Percentiles rank a stretch among this genome's conserved stretches.
Evolutionary conservation across 164 flowering plant species (phyloP).

Genomic region (Piper betle): DNA sequence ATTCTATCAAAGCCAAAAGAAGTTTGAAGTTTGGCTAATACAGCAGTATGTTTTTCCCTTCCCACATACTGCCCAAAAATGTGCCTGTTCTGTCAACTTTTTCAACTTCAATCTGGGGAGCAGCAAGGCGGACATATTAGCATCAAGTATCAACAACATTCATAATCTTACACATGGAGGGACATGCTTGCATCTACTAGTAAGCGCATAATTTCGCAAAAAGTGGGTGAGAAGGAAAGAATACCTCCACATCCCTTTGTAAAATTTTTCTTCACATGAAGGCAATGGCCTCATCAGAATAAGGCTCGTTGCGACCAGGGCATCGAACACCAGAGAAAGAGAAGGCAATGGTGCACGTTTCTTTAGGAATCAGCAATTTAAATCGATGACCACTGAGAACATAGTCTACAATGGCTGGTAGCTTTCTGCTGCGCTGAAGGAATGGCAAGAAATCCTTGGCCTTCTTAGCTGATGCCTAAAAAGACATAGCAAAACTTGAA

Average conservation of each 20-base stretch:
- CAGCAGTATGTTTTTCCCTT: conserved; percentile 68
- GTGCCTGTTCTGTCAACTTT: conserved; percentile 95
- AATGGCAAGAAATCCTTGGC: conserved; percentile 85
- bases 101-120: conserved; percentile 80
- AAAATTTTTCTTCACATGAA: conserved; percentile 91
- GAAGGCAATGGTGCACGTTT: conserved; percentile 93
- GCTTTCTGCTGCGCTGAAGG: conserved; percentile 62
- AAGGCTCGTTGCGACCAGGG: conserved; percentile 89
- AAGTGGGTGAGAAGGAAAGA: background rate
- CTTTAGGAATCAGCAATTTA: conserved; percentile 81
- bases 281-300: conserved; percentile 89
- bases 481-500: background rate
- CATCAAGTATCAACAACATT: too few relatives aligned
- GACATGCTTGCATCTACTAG: too few relatives aligned
- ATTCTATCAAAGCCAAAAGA: conserved; percentile 65
- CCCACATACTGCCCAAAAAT: conserved; percentile 95
- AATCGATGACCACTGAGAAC: conserved; percentile 97
- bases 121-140: background rate
- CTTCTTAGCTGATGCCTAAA: conserved; percentile 71
- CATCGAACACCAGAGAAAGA: conserved; percentile 95
- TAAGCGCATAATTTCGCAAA: background rate
- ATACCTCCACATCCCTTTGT: conserved; percentile 98
- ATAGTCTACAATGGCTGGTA: conserved; percentile 88
- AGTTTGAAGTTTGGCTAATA: conserved; percentile 72
- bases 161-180: too few relatives aligned